Base-by-base conservation (phyloP, 228 moss, liverwort and hornwort genomes). In the Sphagnum magellanicum region DNA sequence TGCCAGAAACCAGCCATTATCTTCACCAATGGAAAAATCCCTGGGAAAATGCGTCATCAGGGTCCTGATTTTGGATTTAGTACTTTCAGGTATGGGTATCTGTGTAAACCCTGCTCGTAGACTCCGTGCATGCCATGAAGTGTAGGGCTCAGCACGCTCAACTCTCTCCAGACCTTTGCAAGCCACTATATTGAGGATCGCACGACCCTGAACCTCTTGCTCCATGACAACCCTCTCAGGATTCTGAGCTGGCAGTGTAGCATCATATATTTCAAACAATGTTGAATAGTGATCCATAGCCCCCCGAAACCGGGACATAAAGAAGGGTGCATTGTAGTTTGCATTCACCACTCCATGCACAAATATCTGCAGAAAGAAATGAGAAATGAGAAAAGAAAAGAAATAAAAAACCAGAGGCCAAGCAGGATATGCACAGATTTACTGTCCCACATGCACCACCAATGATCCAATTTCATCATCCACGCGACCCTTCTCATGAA, bases 301-400 rank as follows among this genome's bases (percentile, higher is more conserved):
- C 51, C 76, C 80, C 80, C 76, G 70, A 12, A 80, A 80, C 48
- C 80, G 65, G 16, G 70, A 73, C 51, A 76, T 65, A 49, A 80
- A 80, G 67, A 80, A 76, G 15, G 80, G 80, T 15, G 76, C 80
- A 49, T 80, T 80, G 52, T 80, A 76, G 63, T 70, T 76, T 12
- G 73, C 76, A 51, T 80, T 76, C 66, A 76, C 76, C 64, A 76
- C 80, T 16, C 76, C 80, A 7, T 76, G 70, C 5, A 76, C 76
- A 12, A 80, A 76, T 15, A 80, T 76, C 57, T 80, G 76, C 5
- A 76, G 80, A 4, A 57, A 53, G 14, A 80, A 32, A 32, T 32
- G 72, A 65, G 32, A 32, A 32, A 32, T 32, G 32, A 32, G 32
- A 32, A 32, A 32, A 32, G 32, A 32, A 32, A 1, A 1, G 1